phyloP scores from a whole-genome alignment of 345 rosid species.

The Toxicodendron radicans region DNA sequence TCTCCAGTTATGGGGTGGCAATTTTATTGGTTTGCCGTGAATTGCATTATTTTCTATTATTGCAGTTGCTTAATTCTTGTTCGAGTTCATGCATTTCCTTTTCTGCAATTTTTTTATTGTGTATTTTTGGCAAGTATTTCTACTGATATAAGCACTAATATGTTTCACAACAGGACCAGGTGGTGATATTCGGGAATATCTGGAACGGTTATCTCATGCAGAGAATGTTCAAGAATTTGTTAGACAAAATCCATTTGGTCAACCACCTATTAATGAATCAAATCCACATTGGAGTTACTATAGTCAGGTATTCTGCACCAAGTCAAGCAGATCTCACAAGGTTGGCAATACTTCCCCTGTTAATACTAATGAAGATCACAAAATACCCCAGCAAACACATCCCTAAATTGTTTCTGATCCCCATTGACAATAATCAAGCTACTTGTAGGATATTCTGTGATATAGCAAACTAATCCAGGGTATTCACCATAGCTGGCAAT shows the following conservation, averaged over 20 bases:
- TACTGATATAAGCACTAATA: background rate
- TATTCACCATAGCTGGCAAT: background rate
- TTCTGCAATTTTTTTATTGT: background rate
- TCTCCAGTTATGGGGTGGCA: background rate
- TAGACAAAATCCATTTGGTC: slow-evolving; percentile 74
- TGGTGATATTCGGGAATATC: slow-evolving; percentile 73
- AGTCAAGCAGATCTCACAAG: background rate
- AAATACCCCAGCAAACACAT: background rate
- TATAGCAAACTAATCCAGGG: background rate
- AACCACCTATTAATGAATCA: slow-evolving; percentile 58
- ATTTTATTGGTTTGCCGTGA: background rate
- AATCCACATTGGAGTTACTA: slow-evolving; percentile 60
- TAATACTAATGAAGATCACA: background rate
- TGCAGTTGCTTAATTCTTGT: background rate
- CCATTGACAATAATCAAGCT: background rate
- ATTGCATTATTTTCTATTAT: background rate
- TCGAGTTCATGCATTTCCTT: background rate
- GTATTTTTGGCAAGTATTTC: background rate
- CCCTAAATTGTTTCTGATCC: background rate
- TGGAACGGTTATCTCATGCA: slow-evolving; percentile 59
- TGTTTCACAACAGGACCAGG: slow-evolving; percentile 54
- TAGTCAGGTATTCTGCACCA: slow-evolving; percentile 32
- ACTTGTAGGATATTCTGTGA: background rate
- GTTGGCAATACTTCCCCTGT: background rate
- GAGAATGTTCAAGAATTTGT: slow-evolving; percentile 62